Evolutionary conservation across 306 rosid genomes (phyloP).

Genomic region (Quillaja saponaria): DNA sequence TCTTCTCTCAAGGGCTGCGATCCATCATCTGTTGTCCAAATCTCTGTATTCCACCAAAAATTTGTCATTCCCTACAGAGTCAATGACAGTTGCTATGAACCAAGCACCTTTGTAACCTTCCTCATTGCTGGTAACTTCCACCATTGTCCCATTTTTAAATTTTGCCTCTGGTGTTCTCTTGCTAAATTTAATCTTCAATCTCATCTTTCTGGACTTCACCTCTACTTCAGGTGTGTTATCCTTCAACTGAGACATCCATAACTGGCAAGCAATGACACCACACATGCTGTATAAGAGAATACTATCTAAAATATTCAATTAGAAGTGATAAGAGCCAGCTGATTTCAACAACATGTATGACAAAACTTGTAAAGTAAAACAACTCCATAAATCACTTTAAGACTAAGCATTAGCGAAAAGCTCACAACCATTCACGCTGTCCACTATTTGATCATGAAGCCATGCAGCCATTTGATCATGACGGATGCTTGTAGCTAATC

Average conservation of each 20-base stretch:
- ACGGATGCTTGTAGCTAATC: background rate
- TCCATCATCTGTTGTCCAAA: slow-evolving; percentile 39
- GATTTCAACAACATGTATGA: slow-evolving; percentile 9
- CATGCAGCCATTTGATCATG: no score
- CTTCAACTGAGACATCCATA: slow-evolving; percentile 34
- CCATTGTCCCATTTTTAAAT: slow-evolving; percentile 34
- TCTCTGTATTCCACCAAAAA: slow-evolving; percentile 45
- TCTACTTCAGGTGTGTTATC: slow-evolving; percentile 23
- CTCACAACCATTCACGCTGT: no score
- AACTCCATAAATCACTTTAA: background rate
- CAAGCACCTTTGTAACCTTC: slow-evolving; percentile 53
- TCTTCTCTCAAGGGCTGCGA: slow-evolving; percentile 42
- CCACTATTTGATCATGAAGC: no score
- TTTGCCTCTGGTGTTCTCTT: slow-evolving; percentile 8
- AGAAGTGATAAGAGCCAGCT: background rate
- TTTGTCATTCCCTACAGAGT: slow-evolving; percentile 30
- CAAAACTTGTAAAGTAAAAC: background rate
- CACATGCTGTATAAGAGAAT: no score
- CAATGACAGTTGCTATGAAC: slow-evolving; percentile 40
- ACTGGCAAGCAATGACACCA: slow-evolving; percentile 11
- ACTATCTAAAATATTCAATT: no score
- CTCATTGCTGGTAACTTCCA: slow-evolving; percentile 42
- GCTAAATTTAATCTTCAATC: slow-evolving; percentile 29
- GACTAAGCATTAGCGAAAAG: no score
- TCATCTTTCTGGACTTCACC: slow-evolving; percentile 19